Evolutionary conservation across 2,329 filamentous ascomycete species (phyloP), one percentile per base, ranked within the genome.

Genomic region (Fusarium coffeatum): DNA sequence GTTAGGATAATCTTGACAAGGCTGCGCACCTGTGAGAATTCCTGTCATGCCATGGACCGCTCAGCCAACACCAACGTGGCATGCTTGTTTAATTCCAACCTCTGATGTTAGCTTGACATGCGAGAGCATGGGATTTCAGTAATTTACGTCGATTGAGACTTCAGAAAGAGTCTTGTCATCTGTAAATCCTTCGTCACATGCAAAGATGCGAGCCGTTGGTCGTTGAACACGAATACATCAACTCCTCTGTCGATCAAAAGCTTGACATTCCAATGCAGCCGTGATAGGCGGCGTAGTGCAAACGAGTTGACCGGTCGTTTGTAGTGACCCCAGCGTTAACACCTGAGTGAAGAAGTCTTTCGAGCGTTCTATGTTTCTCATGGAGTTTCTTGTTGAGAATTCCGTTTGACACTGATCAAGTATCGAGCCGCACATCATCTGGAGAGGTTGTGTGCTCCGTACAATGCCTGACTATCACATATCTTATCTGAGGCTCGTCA

Each of bases 361-460:
- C 10, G 8, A 46, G 16, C 23, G 27, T 46, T 16, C 11, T 2
- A 7, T 45, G 22, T 18, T 6, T 22, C 25, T 22, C 22, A 16
- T 58, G 20, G 3, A 81, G 57, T 53, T 76, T 80, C 10, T 55
- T 65, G n/a, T 78, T 53, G 18, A 80, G 71, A 15, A 80, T 75
- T 18, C 51, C 68, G n/a, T 49, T 60, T 0, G 78, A 77, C 20
- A 72, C 78, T 1, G 49, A 13, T 1, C 15, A 16, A 12, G 45
- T 74, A 23, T 80, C 77, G 9, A 67, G 8, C 41, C 51, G 47
- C 6, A 79, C 74, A 37, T 79, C 72, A 3, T 68, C 37, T 8
- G 59, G 55, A 20, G 8, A 22, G 9, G 67, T 67, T 16, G 34
- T 57, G 20, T 55, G 67, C 34, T 67, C 68, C 12, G 8, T 22